These are phyloP conservation scores for Mariannaea sp. DNA, from an alignment of 2,329 filamentous ascomycete species.

Conservation along the genomic window DNA sequence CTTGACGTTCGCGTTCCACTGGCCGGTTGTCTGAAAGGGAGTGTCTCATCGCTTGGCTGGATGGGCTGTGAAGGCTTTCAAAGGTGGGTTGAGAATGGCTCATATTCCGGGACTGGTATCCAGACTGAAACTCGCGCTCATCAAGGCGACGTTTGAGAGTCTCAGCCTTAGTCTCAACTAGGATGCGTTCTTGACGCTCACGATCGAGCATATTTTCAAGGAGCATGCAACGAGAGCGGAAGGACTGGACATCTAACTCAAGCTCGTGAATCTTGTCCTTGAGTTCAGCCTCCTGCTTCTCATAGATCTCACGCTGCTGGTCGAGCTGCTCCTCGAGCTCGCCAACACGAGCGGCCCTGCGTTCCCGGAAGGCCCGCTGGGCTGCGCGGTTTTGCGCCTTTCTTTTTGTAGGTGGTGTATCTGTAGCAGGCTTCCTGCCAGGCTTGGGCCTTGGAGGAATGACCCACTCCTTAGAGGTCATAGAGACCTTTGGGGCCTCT, in stretches of 20 bases:
- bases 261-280: slow-evolving; percentile 62
- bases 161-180: slow-evolving; percentile 49
- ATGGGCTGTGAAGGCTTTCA: slow-evolving; percentile 37
- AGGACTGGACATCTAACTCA: slow-evolving; percentile 69
- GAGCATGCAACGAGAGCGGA: slow-evolving; percentile 63
- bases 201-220: slow-evolving; percentile 68
- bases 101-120: slow-evolving; percentile 37
- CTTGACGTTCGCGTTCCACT: slow-evolving; percentile 36
- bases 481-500: slow-evolving; percentile 56
- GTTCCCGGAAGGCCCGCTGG: slow-evolving; percentile 87
- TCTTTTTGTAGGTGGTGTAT: slow-evolving; percentile 89
- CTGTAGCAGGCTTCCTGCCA: slow-evolving; percentile 89
- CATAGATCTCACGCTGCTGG: slow-evolving; percentile 60
- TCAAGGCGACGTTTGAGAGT: slow-evolving; percentile 40
- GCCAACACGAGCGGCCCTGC: slow-evolving; percentile 81
- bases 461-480: slow-evolving; percentile 85
- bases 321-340: slow-evolving; percentile 73
- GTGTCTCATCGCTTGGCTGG: slow-evolving; percentile 35
- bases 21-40: slow-evolving; percentile 37
- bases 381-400: slow-evolving; percentile 94
- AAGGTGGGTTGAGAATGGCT: slow-evolving; percentile 36
- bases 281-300: slow-evolving; percentile 61
- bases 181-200: slow-evolving; percentile 56
- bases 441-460: slow-evolving; percentile 85
- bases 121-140: slow-evolving; percentile 36